Conservation (phyloP, 2,329 filamentous ascomycete genomes). For the Pseudogymnoascus sp. region DNA sequence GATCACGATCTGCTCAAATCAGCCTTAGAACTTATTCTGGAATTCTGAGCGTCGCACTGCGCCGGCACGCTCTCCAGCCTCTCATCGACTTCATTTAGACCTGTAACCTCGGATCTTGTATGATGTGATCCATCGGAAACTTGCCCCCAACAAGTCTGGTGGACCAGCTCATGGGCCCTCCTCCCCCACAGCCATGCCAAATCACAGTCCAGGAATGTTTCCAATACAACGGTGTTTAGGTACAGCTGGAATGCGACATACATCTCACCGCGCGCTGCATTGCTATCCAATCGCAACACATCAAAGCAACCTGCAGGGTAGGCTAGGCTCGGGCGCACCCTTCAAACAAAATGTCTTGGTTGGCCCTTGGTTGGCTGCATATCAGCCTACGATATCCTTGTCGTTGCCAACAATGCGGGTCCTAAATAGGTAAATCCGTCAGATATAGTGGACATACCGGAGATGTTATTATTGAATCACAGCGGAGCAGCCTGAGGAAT, state of each 20-base stretch:
- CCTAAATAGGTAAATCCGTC: not conserved
- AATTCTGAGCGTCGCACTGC: conserved; percentile 4
- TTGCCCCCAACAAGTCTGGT: not conserved
- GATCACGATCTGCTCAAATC: not conserved
- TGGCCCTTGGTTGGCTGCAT: not conserved
- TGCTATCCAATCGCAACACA: not conserved
- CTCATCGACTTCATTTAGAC: not conserved
- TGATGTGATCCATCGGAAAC: conserved; percentile 5
- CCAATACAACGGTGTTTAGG: not conserved
- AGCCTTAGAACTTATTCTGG: conserved; percentile 4
- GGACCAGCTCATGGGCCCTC: not conserved
- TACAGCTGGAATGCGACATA: conserved; percentile 1
- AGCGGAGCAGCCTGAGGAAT: not conserved
- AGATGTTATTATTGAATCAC: conserved; percentile 2
- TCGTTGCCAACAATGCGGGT: not conserved
- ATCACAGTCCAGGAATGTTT: not conserved
- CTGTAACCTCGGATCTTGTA: conserved; percentile 4
- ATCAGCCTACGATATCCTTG: not conserved
- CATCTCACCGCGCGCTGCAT: not conserved
- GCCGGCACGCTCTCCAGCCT: not conserved
- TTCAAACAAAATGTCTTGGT: not conserved
- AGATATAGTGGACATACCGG: not conserved
- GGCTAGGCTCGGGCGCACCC: not conserved
- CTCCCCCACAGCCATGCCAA: not conserved
- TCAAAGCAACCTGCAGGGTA: not conserved